Conservation (phyloP, 2,329 filamentous ascomycete genomes). For the Metarhizium guizhouense region DNA sequence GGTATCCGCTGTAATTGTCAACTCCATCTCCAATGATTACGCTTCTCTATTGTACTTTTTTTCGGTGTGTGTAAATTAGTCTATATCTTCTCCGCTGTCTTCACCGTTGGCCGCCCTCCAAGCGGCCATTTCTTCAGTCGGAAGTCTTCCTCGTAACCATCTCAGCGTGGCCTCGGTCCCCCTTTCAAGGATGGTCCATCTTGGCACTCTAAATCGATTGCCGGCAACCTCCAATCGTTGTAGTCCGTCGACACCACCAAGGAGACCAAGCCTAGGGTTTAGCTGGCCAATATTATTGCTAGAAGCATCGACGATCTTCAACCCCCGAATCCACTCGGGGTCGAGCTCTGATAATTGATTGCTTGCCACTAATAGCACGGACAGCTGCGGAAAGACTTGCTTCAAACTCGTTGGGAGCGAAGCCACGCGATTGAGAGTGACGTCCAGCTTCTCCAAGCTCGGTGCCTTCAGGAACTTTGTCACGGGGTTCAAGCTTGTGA, state of each 20-base stretch:
- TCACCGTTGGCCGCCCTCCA: constrained; percentile 41
- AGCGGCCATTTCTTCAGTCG: constrained; percentile 48
- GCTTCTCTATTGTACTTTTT: neutral
- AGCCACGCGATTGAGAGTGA: constrained; percentile 73
- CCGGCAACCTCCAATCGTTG: constrained; percentile 69
- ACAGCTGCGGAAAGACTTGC: constrained; percentile 59
- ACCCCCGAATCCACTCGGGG: constrained; percentile 62
- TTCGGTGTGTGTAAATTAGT: constrained; percentile 1
- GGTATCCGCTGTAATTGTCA: neutral
- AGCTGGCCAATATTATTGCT: constrained; percentile 82
- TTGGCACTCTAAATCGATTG: constrained; percentile 81
- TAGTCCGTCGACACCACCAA: constrained; percentile 53
- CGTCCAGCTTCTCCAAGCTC: constrained; percentile 64
- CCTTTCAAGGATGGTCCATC: constrained; percentile 73
- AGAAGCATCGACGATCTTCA: constrained; percentile 68
- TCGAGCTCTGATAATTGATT: constrained; percentile 70
- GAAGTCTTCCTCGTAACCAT: constrained; percentile 72
- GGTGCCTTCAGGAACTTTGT: constrained; percentile 63
- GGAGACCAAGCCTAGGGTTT: constrained; percentile 70
- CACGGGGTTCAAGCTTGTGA: constrained; percentile 61
- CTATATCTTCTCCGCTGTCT: constrained; percentile 17
- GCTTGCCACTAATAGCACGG: constrained; percentile 64
- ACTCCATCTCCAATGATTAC: neutral
- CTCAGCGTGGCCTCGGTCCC: constrained; percentile 77
- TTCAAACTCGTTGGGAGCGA: constrained; percentile 56